phyloP scores from a whole-genome alignment of 108 stramenopile genomes.

The Epithemia pelagica region DNA sequence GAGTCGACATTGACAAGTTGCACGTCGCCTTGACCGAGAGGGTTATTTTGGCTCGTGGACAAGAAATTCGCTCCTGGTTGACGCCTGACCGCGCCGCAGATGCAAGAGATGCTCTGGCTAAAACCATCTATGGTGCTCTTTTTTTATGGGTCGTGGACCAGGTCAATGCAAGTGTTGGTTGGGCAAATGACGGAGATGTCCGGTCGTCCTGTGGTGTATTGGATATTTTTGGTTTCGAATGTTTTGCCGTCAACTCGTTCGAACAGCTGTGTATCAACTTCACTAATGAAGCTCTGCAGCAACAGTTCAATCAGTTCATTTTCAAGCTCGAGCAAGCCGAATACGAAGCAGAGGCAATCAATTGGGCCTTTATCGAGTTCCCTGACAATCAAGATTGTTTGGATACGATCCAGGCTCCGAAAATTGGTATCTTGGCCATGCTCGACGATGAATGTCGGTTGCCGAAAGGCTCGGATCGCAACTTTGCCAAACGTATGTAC shows the following conservation, averaged over 20 bases:
- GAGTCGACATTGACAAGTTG: conserved; percentile 72
- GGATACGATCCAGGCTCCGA: conserved; percentile 93
- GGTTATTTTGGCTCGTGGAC: conserved; percentile 74
- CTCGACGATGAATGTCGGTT: conserved; percentile 91
- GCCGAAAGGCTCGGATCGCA: conserved; percentile 76
- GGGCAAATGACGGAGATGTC: conserved; percentile 73
- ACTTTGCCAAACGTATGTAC: conserved; percentile 78
- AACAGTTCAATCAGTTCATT: conserved; percentile 99
- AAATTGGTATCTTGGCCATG: conserved; percentile 84
- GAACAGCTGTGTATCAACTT: conserved; percentile 99
- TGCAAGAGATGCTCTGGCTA: conserved; percentile 92
- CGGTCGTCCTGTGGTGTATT: conserved; percentile 89
- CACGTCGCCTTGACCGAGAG: conserved; percentile 71
- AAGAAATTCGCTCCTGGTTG: conserved; percentile 72
- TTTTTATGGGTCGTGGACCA: conserved; percentile 86
- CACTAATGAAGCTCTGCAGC: conserved; percentile 99
- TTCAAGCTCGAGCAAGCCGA: conserved; percentile 98
- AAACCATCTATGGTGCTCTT: conserved; percentile 88
- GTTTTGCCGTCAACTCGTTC: conserved; percentile 94
- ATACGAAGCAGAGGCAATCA: conserved; percentile 86
- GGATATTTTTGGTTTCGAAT: conserved; percentile 99
- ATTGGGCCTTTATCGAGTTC: conserved; percentile 87
- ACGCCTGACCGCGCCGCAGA: conserved; percentile 71
- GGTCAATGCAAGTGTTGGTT: conserved; percentile 82
- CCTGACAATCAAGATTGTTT: conserved; percentile 98